These are phyloP conservation scores for Capsicum rhomboideum DNA, from an alignment of 257 asterid genomes.

Conservation along the genomic window DNA sequence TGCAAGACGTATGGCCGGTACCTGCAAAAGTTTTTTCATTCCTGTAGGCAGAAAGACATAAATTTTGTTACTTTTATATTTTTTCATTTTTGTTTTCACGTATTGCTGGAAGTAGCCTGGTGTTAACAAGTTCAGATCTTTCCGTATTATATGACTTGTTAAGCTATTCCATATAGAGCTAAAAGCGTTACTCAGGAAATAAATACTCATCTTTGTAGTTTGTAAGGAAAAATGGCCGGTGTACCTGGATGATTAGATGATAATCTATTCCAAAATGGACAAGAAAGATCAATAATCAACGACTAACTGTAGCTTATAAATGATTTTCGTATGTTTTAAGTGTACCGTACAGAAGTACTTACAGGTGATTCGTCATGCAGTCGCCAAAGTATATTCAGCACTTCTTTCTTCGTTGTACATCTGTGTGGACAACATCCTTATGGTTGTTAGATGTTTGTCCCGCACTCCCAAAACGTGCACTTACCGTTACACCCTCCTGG, in stretches of 20 bases:
- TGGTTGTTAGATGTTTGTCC: too few species aligned
- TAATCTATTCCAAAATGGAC: not conserved
- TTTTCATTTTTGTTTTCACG: not conserved
- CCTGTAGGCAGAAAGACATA: not conserved
- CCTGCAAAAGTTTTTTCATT: not conserved
- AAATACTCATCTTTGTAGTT: not conserved
- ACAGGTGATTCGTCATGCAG: not conserved
- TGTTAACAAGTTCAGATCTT: not conserved
- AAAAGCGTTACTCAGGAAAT: not conserved
- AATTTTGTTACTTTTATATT: not conserved
- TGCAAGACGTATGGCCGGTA: not conserved
- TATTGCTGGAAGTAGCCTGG: not conserved
- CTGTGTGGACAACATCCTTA: too few species aligned
- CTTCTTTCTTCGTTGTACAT: too few species aligned
- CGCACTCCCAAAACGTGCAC: too few species aligned
- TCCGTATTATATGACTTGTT: not conserved
- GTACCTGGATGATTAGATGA: not conserved
- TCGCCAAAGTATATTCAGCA: not conserved
- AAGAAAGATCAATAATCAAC: not conserved
- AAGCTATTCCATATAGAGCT: not conserved
- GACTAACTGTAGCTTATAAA: not conserved
- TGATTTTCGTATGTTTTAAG: not conserved
- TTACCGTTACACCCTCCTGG: too few species aligned
- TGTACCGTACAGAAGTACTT: not conserved
- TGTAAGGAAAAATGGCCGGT: not conserved